Percentiles rank a stretch among this genome's conserved stretches.
Conservation (phyloP, 257 asterid genomes). For the Primulina tabacum region DNA sequence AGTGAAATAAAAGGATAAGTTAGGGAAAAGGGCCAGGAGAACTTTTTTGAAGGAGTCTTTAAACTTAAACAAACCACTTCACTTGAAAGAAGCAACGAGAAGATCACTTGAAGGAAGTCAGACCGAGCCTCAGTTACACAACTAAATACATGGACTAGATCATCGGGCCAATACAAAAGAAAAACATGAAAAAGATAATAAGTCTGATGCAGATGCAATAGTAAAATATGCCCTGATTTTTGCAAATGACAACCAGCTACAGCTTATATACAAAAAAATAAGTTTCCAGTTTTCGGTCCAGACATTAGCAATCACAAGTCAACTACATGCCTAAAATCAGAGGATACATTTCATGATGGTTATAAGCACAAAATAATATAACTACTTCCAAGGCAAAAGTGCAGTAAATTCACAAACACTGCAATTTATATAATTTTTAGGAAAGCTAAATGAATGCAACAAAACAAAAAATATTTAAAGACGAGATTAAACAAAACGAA, state of each 20-base stretch:
- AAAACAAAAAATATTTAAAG: not conserved
- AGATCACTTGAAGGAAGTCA: not conserved
- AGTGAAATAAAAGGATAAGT: not conserved
- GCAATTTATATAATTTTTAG: not conserved
- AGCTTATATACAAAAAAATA: not conserved
- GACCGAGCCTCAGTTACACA: not conserved
- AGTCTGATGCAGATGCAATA: not conserved
- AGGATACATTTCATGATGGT: not conserved
- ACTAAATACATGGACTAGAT: not conserved
- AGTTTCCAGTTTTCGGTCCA: not conserved
- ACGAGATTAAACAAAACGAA: conserved; percentile 10
- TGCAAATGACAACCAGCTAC: not conserved
- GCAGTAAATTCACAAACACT: not conserved
- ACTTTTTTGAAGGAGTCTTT: not conserved
- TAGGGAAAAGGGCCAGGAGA: not conserved
- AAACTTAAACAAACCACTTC: not conserved
- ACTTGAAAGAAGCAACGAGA: not conserved
- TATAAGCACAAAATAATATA: not conserved
- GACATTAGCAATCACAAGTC: not conserved
- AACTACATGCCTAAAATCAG: not conserved
- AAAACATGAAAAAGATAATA: no score
- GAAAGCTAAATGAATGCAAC: not conserved
- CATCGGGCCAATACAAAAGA: not conserved
- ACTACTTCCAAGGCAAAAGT: not conserved
- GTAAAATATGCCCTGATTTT: not conserved